Evolutionary conservation across 2,329 filamentous ascomycete species (phyloP).

Genomic region (Stachybotrys chartarum): DNA sequence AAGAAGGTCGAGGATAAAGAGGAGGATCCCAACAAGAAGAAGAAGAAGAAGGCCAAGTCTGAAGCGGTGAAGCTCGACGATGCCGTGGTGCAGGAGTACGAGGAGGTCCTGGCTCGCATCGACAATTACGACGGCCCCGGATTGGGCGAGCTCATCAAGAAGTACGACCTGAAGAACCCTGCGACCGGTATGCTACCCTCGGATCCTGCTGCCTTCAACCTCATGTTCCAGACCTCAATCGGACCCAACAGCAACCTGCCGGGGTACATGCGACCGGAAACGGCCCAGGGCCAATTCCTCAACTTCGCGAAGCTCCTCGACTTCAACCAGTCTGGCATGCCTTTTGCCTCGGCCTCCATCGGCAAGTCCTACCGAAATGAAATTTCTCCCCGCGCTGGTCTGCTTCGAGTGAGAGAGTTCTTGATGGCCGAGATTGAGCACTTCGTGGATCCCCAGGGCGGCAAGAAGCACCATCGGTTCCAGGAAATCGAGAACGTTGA

Average conservation of each 20-base stretch:
- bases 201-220: conserved; percentile 86
- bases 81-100: conserved; percentile 78
- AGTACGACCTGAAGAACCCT: conserved; percentile 87
- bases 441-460: conserved; percentile 88
- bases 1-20: conserved; percentile 73
- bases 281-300: conserved; percentile 94
- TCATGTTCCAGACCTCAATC: conserved; percentile 97
- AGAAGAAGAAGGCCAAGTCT: conserved; percentile 84
- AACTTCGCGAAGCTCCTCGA: conserved; percentile 96
- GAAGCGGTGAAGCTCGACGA: conserved; percentile 84
- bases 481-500: conserved; percentile 76
- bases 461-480: conserved; percentile 92
- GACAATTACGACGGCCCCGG: conserved; percentile 90
- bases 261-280: conserved; percentile 87
- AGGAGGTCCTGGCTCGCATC: conserved; percentile 83
- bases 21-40: conserved; percentile 59
- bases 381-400: conserved; percentile 85
- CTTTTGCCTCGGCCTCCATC: conserved; percentile 93
- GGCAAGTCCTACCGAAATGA: conserved; percentile 98
- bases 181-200: conserved; percentile 68
- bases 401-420: conserved; percentile 93
- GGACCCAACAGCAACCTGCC: conserved; percentile 83
- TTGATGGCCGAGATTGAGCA: conserved; percentile 99
- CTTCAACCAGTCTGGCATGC: conserved; percentile 92
- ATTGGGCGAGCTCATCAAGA: conserved; percentile 80